Conservation (phyloP, 345 rosid species). For the Salix arbutifolia region DNA sequence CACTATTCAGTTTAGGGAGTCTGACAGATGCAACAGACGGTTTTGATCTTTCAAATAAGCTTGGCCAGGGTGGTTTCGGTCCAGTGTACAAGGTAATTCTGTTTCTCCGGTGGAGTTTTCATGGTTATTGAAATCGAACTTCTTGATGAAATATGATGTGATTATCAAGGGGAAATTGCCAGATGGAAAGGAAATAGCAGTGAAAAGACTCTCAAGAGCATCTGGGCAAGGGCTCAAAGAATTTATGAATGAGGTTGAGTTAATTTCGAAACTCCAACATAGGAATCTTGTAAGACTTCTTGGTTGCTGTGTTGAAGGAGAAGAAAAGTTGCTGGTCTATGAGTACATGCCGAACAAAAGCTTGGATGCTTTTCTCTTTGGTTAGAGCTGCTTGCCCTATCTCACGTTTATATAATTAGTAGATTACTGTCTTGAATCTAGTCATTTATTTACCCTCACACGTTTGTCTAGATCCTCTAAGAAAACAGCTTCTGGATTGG, state of each 20-base stretch:
- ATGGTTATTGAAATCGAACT: neutral
- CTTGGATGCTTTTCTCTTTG: constrained; percentile 16
- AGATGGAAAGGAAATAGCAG: constrained; percentile 20
- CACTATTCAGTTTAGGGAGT: constrained; percentile 5
- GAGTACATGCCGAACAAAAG: constrained; percentile 26
- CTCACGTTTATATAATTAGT: neutral
- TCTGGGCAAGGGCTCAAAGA: constrained; percentile 21
- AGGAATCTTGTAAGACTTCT: constrained; percentile 19
- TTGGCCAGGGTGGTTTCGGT: constrained; percentile 27
- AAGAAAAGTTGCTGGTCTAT: constrained; percentile 17
- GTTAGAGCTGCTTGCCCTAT: neutral
- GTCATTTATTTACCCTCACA: neutral
- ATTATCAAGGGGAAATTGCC: constrained; percentile 11
- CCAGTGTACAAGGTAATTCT: constrained; percentile 20
- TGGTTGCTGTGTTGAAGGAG: constrained; percentile 19
- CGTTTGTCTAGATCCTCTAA: neutral
- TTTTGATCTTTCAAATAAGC: constrained; percentile 9
- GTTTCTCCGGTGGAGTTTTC: neutral
- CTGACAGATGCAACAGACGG: constrained; percentile 12
- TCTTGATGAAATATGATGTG: neutral
- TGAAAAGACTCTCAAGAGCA: constrained; percentile 19
- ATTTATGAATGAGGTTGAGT: constrained; percentile 14
- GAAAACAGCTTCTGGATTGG: constrained; percentile 10
- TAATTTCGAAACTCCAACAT: constrained; percentile 21
- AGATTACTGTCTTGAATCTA: neutral